Base-by-base conservation (phyloP, 2,329 filamentous ascomycete species). In the Venturia carpophila region DNA sequence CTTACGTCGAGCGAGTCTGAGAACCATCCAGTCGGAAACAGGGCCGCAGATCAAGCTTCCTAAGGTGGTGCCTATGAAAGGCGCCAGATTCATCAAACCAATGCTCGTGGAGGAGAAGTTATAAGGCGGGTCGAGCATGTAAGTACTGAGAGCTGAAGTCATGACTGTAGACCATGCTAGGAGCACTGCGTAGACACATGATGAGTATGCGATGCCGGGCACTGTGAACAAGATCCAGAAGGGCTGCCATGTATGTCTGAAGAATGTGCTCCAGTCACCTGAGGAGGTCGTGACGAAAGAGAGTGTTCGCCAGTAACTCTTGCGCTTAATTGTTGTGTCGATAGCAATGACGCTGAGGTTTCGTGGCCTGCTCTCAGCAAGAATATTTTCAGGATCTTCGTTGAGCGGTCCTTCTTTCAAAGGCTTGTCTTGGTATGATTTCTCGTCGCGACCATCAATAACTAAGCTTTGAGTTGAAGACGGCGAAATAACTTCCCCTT, bases 131-230 rank as follows among this genome's bases (percentile, higher is more conserved):
- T 21, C 55, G 3, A 70, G 71, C 13, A 74, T 67, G 6, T 69
- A 62, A 1, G 71, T 70, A 39, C 71, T 72, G 13, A 73, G 69
- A 52, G 74, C 66, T 64, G 75, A 72, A 17, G 71, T 65, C 52
- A 71, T 64, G 64, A 77, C 68, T 56, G 74, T 71, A 69, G 77
- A 76, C 69, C 79, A 77, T 1, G 77, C 76, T 62, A 76, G 72
- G 66, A 73, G 68, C 66, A 76, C 65, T 68, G 67, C 63, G 64
- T 69, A 49, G 27, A 65, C 52, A 17, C 62, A 30, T 24, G 64
- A 34, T 5, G 55, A 43, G 58, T 62, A 65, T 52, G 58, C 45
- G 27, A 65, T 43, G 24, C 55, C 64, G 21, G 64, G 64, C 17
- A 62, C 62, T 17, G 34, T 43, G 21, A 62, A 27, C 17, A 65